Conservation (phyloP, 768 basidiomycete genomes). For the Russula emetica region DNA sequence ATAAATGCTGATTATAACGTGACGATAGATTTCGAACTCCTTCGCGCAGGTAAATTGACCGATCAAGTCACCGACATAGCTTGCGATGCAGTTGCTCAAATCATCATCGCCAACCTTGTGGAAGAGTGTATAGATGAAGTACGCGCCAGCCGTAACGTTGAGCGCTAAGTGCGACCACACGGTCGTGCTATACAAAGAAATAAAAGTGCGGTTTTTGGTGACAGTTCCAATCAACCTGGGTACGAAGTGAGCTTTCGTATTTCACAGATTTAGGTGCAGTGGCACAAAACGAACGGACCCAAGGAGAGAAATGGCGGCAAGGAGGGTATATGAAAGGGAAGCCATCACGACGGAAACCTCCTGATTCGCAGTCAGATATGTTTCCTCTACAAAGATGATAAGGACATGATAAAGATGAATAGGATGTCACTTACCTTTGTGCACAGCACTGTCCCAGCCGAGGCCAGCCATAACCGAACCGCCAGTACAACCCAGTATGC, state of each 20-base stretch:
- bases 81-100: conserved; percentile 39
- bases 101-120: conserved; percentile 38
- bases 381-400: conserved; percentile 1
- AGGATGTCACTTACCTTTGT: conserved; percentile 40
- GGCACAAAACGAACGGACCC: conserved; percentile 18
- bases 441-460: conserved; percentile 46
- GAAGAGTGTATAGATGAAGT: conserved; percentile 45
- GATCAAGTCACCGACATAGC: conserved; percentile 32
- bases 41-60: conserved; percentile 42
- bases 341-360: conserved; percentile 17
- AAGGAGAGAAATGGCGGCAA: conserved; percentile 19
- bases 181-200: conserved; percentile 43
- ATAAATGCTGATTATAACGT: conserved; percentile 43
- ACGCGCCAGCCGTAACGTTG: conserved; percentile 46
- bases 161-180: conserved; percentile 45
- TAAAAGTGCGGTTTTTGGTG: conserved; percentile 40
- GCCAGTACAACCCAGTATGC: conserved; percentile 40
- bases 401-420: conserved; percentile 3
- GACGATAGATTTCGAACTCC: conserved; percentile 42
- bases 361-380: conserved; percentile 20
- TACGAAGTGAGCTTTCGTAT: not conserved
- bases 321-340: conserved; percentile 15
- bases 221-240: conserved; percentile 44
- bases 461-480: conserved; percentile 44
- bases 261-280: not conserved